Evolutionary conservation across 306 rosid species (phyloP), one percentile per base, ranked within the genome.

Genomic region (Sphenostylis stenocarpa): DNA sequence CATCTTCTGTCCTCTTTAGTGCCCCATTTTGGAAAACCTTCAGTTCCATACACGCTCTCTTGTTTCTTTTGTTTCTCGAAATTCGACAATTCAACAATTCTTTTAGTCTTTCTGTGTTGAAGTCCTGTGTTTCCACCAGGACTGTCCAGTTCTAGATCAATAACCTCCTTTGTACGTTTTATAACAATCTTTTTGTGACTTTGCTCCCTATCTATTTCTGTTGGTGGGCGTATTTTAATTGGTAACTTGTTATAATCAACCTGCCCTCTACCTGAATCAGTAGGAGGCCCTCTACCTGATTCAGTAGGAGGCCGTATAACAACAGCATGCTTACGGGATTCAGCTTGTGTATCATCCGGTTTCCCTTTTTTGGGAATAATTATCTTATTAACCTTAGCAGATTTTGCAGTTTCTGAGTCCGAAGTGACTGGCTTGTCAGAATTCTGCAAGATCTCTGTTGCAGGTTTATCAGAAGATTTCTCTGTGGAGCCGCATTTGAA

Each of bases 401-500:
- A 76, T 80, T 83, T 95, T 12, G 86, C 92, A 73, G 89, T 85
- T 84, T 92, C 98, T 47, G 93, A 81, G 76, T 90, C 94, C 76
- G 98, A 89, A 77, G 83, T 88, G 80, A 82, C 86, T 14, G 91
- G 97, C 45, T 83, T 85, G 73, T 90, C 96, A 45, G 82, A 76
- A 73, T 82, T 82, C 71, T 83, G 92, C 58, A 88, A 44, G 68
- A 73, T 76, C 78, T 81, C 97, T 47, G 76, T 34, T 73, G 85
- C 76, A 55, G 82, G 89, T 81, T 79, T 89, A 67, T 93, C 98
- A 58, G 88, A 77, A 61, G 86, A 70, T 74, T 85, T 93, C 67
- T 95, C 98, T 21, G 90, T 56, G 58, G 96, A 90, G 82, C 95
- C 80, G 52, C 97, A 95, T 88, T 90, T 89, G 85, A 95, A 92